Percentiles rank a stretch among this genome's conserved stretches.
Conservation (phyloP, 306 rosid species). For the Cajanus cajan region DNA sequence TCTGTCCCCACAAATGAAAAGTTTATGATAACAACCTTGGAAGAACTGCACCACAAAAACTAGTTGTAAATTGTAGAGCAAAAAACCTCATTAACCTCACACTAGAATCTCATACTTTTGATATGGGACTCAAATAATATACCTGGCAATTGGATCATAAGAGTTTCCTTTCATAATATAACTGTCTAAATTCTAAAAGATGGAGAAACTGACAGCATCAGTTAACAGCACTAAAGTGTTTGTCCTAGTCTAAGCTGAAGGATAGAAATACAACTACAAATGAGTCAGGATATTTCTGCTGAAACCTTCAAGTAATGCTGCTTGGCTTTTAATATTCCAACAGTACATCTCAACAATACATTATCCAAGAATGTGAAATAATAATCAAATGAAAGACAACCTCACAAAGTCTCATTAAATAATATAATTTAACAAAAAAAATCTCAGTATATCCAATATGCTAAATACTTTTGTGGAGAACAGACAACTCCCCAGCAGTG, state of each 20-base stretch:
- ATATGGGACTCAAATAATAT: neutral
- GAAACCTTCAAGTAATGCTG: neutral
- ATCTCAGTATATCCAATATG: slow-evolving; percentile 12
- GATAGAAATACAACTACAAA: slow-evolving; percentile 19
- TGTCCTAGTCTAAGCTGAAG: slow-evolving; percentile 17
- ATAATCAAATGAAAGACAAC: slow-evolving; percentile 8
- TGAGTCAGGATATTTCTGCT: slow-evolving; percentile 16
- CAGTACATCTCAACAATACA: slow-evolving; percentile 1
- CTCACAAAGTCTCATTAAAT: neutral
- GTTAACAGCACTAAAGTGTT: neutral
- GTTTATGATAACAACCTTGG: neutral
- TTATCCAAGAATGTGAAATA: slow-evolving; percentile 4
- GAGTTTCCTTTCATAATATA: neutral
- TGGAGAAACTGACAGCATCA: neutral
- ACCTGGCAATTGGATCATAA: neutral
- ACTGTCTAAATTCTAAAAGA: neutral
- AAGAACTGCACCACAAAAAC: neutral
- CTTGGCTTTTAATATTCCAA: neutral
- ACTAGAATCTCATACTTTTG: neutral
- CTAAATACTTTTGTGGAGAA: neutral
- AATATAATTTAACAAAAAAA: neutral
- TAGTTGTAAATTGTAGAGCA: neutral
- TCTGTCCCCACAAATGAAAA: neutral
- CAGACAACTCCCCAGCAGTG: slow-evolving; percentile 12
- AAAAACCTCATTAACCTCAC: neutral